Conservation (phyloP, 1,284 basidiomycete genomes). For the Pulchroboletus neoregius region DNA sequence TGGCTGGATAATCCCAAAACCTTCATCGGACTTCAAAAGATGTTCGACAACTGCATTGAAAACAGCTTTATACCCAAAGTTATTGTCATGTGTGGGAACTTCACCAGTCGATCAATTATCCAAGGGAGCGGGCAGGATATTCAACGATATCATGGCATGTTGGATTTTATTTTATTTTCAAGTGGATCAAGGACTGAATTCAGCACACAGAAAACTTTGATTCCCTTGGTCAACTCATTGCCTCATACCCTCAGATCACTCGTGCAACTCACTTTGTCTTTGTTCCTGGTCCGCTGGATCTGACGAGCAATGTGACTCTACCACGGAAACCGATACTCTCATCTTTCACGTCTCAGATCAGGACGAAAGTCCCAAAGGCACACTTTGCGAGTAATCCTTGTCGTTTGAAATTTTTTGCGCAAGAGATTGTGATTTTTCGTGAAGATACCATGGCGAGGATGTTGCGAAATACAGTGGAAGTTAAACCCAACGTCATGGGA, state of each 20-base stretch:
- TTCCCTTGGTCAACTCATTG: conserved; percentile 79
- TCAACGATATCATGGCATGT: conserved; percentile 77
- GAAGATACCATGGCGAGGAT: conserved; percentile 94
- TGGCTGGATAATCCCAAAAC: conserved; percentile 91
- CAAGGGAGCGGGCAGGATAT: conserved; percentile 78
- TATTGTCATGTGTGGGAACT: conserved; percentile 94
- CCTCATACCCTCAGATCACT: conserved; percentile 74
- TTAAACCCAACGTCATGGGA: conserved; percentile 71
- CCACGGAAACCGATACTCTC: conserved; percentile 80
- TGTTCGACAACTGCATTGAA: conserved; percentile 92
- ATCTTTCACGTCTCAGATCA: conserved; percentile 66
- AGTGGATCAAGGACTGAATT: conserved; percentile 5
- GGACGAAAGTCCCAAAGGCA: conserved; percentile 68
- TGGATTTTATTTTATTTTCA: conserved; percentile 1
- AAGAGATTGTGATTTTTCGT: conserved; percentile 92
- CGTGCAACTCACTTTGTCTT: conserved; percentile 87
- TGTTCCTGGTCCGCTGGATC: conserved; percentile 90
- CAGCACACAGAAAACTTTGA: conserved; percentile 73
- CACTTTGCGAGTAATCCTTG: conserved; percentile 92
- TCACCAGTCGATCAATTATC: conserved; percentile 77
- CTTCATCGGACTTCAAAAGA: conserved; percentile 70
- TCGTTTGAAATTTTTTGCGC: conserved; percentile 91
- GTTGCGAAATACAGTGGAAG: conserved; percentile 85
- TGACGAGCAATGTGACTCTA: conserved; percentile 71
- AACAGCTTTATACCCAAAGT: conserved; percentile 82